Percentiles rank a stretch among this genome's conserved stretches.
These are phyloP conservation scores for Clonostachys sp. DNA, from an alignment of 2,329 filamentous ascomycete genomes.

Conservation along the genomic window DNA sequence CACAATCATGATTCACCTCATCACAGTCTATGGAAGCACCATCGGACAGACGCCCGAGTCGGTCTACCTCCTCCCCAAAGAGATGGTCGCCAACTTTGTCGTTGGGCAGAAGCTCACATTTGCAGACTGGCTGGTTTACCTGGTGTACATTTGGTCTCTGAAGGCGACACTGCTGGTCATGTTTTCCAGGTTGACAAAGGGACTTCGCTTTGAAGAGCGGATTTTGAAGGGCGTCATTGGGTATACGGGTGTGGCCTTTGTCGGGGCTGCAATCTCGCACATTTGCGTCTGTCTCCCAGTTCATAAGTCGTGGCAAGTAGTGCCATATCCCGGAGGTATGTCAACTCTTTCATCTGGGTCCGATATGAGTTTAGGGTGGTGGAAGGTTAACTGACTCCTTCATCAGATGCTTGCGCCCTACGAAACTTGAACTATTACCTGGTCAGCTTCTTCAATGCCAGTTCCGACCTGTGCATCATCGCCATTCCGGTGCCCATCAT, in stretches of 20 bases:
- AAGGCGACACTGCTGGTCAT: conserved; percentile 14
- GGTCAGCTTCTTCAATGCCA: conserved; percentile 3
- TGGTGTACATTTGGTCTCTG: not conserved
- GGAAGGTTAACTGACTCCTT: not conserved
- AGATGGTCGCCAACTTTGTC: not conserved
- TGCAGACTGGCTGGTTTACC: conserved; percentile 15
- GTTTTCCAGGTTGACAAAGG: conserved; percentile 23
- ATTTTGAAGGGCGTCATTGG: conserved; percentile 18
- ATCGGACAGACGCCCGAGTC: not conserved
- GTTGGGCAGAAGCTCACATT: conserved; percentile 11
- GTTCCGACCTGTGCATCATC: conserved; percentile 31
- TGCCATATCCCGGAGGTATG: conserved; percentile 31
- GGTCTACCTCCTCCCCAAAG: not conserved
- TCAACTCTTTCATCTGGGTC: not conserved
- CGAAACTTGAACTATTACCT: conserved; percentile 11
- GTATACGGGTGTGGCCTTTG: conserved; percentile 20
- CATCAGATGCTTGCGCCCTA: not conserved
- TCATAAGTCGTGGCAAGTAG: conserved; percentile 30
- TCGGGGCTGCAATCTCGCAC: conserved; percentile 18
- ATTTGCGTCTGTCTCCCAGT: conserved; percentile 25
- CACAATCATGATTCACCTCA: too few species aligned
- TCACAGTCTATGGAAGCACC: not conserved
- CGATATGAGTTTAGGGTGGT: too few species aligned
- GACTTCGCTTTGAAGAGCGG: conserved; percentile 26
- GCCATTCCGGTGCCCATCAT: conserved; percentile 32